A percentile compares a stretch with the other conserved stretches of the same genome.
Evolutionary conservation across 2,329 filamentous ascomycete genomes (phyloP).

Genomic region (Orbilia brochopaga): DNA sequence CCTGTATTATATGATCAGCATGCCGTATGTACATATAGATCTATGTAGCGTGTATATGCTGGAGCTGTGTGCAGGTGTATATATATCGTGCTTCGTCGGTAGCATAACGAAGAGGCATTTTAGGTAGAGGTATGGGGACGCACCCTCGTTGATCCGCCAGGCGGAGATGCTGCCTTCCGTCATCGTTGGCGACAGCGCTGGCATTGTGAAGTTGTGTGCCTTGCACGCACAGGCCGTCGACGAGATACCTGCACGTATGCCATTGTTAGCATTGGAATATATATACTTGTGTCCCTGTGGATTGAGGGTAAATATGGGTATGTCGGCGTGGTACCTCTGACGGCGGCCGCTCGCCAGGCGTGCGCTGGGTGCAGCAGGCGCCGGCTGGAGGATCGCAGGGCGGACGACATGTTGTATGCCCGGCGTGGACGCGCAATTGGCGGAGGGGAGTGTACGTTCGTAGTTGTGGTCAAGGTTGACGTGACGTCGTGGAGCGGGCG

Average conservation of each 20-base stretch:
- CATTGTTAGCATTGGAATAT: background rate
- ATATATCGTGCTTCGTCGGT: background rate
- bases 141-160: conserved; percentile 84
- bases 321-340: conserved; percentile 25
- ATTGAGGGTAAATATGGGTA: background rate
- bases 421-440: conserved; percentile 8
- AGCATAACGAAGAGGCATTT: background rate
- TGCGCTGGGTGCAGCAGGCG: conserved; percentile 29
- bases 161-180: conserved; percentile 86
- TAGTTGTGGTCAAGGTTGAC: conserved; percentile 1
- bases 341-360: conserved; percentile 28
- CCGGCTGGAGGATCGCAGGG: conserved; percentile 30
- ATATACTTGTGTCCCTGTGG: background rate
- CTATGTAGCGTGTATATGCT: conserved; percentile 8
- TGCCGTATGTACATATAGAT: conserved; percentile 51
- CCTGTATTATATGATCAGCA: no score
- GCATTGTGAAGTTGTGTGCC: conserved; percentile 89
- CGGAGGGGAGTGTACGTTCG: conserved; percentile 6
- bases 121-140: conserved; percentile 7
- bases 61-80: no score
- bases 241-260: conserved; percentile 24
- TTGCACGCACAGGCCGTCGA: conserved; percentile 58
- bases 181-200: conserved; percentile 89
- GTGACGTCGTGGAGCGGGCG: background rate
- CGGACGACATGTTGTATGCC: conserved; percentile 48